Evolutionary conservation across 2,329 filamentous ascomycete species (phyloP), one percentile per base, ranked within the genome.

Genomic region (Metarhizium robertsii): DNA sequence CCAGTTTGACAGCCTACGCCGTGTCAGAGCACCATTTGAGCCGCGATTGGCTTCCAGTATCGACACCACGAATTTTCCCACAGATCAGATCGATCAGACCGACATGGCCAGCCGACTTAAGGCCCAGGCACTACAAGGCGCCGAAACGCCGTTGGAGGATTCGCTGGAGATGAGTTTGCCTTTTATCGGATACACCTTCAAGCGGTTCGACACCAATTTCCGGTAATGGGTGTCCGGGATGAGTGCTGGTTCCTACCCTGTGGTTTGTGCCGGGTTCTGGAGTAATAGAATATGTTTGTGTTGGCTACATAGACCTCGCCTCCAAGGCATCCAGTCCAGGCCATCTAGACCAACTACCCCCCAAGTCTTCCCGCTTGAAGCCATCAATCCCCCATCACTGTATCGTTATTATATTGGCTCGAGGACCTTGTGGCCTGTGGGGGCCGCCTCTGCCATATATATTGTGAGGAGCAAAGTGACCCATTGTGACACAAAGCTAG

Each of bases 51-150:
- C 88, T 58, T 95, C 90, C 59, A 92, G 92, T 70, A 88, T 96
- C 64, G 94, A 99, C 69, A 96, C 94, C 20, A 92, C 92, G 50
- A 97, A 99, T 78, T 99, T 99, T 84, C 94, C 94, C 8, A 96
- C 91, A 53, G 92, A 97, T 67, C 94, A 99, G 72, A 96, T 99
- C 67, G 91, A 95, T 65, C 92, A 96, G 76, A 92, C 90, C 55
- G 92, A 96, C 70, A 95, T 90, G 61, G 90, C 88, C 54, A 92
- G 90, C 32, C 80, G 89, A 61, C 81, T 95, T 65, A 88, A 90
- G 69, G 89, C 89, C 25, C 88, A 94, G 71, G 90, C 83, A 52
- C 79, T 79, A 62, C 70, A 71, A 59, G 76, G 80, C 11, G 88
- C 92, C 62, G 88, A 95, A 69, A 86, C 90, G 60, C 90, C 92